These are phyloP conservation scores for Fusarium sp. DNA, from an alignment of 2,329 filamentous ascomycete genomes.

Conservation along the genomic window DNA sequence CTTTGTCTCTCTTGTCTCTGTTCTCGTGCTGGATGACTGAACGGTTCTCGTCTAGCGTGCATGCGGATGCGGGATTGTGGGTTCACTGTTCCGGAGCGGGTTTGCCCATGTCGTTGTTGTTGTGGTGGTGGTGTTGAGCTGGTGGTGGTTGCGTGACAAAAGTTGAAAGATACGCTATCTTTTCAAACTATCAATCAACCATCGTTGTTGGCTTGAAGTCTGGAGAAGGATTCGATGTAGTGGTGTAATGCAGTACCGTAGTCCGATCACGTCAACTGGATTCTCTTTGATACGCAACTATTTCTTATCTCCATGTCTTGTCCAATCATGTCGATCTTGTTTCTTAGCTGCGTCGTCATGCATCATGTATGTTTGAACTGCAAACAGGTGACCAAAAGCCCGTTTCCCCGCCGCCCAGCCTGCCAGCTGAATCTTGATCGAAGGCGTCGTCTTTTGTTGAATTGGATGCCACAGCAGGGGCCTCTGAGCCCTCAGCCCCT, in stretches of 20 bases:
- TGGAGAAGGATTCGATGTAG: slow-evolving; percentile 24
- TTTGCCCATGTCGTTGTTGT: slow-evolving; percentile 28
- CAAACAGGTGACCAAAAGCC: slow-evolving; percentile 1
- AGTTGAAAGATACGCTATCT: slow-evolving; percentile 33
- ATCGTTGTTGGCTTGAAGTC: slow-evolving; percentile 11
- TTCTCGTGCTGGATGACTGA: slow-evolving; percentile 8
- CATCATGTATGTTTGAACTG: not conserved
- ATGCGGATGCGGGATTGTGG: slow-evolving; percentile 25
- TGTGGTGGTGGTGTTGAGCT: slow-evolving; percentile 26
- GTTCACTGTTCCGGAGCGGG: slow-evolving; percentile 7
- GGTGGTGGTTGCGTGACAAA: slow-evolving; percentile 34
- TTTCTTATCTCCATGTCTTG: slow-evolving; percentile 27
- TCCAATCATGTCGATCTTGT: slow-evolving; percentile 24
- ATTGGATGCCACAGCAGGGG: slow-evolving; percentile 16
- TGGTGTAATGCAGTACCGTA: slow-evolving; percentile 20
- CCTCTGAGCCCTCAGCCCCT: slow-evolving; percentile 26
- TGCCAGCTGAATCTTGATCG: slow-evolving; percentile 5
- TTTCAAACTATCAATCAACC: slow-evolving; percentile 22
- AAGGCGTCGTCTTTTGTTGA: slow-evolving; percentile 28
- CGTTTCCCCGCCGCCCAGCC: slow-evolving; percentile 16
- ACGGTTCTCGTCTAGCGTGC: slow-evolving; percentile 22
- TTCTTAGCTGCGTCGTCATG: not conserved
- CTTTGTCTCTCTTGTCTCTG: slow-evolving; percentile 9
- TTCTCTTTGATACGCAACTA: slow-evolving; percentile 18
- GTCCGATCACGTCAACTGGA: slow-evolving; percentile 15